Evolutionary conservation across 140 eudicot species (phyloP).

Genomic region (Stevia rebaudiana): DNA sequence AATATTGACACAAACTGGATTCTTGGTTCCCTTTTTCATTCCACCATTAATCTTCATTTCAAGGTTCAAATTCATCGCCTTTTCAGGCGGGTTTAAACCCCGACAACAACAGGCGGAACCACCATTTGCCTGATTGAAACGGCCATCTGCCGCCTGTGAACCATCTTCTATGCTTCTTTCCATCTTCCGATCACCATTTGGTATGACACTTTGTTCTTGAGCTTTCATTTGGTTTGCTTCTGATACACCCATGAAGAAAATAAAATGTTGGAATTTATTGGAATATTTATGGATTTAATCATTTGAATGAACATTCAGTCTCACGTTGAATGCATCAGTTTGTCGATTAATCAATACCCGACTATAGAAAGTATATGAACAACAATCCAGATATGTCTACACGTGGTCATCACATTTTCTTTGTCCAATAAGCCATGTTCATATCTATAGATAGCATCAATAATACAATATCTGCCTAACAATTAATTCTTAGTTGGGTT

Average conservation of each 20-base stretch:
- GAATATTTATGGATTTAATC: constrained; percentile 11
- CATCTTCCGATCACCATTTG: constrained; percentile 35
- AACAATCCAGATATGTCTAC: constrained; percentile 16
- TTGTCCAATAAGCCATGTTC: constrained; percentile 14
- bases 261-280: not conserved
- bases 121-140: no score
- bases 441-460: not conserved
- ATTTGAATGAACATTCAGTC: constrained; percentile 16
- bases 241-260: constrained; percentile 66
- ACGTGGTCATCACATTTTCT: constrained; percentile 23
- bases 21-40: constrained; percentile 44
- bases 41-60: constrained; percentile 23
- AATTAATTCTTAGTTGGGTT: not conserved
- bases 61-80: constrained; percentile 20
- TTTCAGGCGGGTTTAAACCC: constrained; percentile 36
- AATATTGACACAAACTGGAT: constrained; percentile 37
- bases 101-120: constrained; percentile 81
- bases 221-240: constrained; percentile 76
- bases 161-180: constrained; percentile 31
- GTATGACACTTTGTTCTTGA: constrained; percentile 55
- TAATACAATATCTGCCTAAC: not conserved
- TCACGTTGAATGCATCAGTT: not conserved
- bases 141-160: constrained; percentile 40
- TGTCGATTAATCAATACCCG: not conserved
- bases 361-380: constrained; percentile 15